phyloP scores from a whole-genome alignment of 1,284 basidiomycete species.

The Moesziomyces parantarcticus region DNA sequence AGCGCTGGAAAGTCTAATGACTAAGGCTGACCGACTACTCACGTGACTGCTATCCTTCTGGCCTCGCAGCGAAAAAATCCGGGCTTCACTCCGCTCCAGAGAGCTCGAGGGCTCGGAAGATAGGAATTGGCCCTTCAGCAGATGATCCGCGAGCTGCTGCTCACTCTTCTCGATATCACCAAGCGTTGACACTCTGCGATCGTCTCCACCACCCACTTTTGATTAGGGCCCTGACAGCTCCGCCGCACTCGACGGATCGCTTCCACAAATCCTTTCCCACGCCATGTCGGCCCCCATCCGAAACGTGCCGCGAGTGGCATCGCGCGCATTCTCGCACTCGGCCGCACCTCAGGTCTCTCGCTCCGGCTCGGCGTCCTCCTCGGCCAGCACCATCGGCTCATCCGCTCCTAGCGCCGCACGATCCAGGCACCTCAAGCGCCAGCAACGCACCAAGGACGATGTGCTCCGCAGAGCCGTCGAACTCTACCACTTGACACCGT shows the following conservation, averaged over 20 bases:
- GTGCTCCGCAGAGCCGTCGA: slow-evolving; percentile 60
- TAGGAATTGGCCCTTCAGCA: not conserved
- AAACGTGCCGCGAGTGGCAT: slow-evolving; percentile 27
- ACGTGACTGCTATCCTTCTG: not conserved
- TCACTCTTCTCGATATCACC: not conserved
- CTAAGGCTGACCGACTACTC: not conserved
- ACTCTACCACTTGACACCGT: slow-evolving; percentile 63
- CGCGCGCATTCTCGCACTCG: slow-evolving; percentile 31
- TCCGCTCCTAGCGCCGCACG: slow-evolving; percentile 16
- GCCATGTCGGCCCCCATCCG: slow-evolving; percentile 46
- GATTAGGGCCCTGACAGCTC: not conserved
- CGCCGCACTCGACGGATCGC: too few relatives aligned
- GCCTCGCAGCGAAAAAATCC: not conserved
- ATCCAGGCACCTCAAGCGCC: slow-evolving; percentile 22
- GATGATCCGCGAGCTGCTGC: too few relatives aligned
- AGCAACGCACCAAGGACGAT: slow-evolving; percentile 43
- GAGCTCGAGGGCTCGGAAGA: not conserved
- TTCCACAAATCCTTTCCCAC: slow-evolving; percentile 9
- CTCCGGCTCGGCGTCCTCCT: slow-evolving; percentile 18
- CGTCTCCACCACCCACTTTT: not conserved
- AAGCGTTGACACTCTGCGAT: not conserved
- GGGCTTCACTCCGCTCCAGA: not conserved
- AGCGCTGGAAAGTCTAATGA: not conserved
- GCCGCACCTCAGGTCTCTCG: slow-evolving; percentile 13
- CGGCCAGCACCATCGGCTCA: slow-evolving; percentile 30